phyloP scores from a whole-genome alignment of 2,329 filamentous ascomycete genomes.

The Fusarium acutatum region DNA sequence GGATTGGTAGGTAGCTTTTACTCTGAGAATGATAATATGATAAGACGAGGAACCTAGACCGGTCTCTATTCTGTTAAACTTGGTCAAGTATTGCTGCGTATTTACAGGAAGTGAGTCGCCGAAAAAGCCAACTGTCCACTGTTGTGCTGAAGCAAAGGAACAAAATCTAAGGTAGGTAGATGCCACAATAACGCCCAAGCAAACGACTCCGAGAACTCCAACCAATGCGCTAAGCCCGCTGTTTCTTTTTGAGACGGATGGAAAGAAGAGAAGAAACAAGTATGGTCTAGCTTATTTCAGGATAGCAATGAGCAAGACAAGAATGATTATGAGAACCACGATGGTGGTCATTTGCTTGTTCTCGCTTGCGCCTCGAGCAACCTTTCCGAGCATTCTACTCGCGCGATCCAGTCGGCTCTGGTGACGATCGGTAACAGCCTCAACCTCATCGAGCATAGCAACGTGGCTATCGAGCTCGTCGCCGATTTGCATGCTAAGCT shows the following conservation, averaged over 20 bases:
- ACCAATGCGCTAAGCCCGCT: slow-evolving; percentile 31
- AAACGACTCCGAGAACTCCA: slow-evolving; percentile 32
- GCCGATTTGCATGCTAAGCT: slow-evolving; percentile 94
- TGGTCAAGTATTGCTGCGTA: neutral
- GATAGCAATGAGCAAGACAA: slow-evolving; percentile 84
- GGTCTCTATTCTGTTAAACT: neutral
- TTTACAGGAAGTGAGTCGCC: slow-evolving; percentile 4
- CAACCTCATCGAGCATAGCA: slow-evolving; percentile 87
- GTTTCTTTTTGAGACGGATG: neutral
- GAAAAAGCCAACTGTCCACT: neutral
- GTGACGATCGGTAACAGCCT: slow-evolving; percentile 83
- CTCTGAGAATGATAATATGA: slow-evolving; percentile 20
- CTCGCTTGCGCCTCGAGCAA: slow-evolving; percentile 79
- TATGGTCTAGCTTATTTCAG: slow-evolving; percentile 73
- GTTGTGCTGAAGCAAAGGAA: neutral
- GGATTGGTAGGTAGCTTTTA: slow-evolving; percentile 5
- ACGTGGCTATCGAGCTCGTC: slow-evolving; percentile 95
- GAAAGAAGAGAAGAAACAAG: neutral
- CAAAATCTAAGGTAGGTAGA: neutral
- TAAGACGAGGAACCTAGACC: neutral
- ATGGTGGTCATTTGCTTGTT: slow-evolving; percentile 89
- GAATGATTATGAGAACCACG: slow-evolving; percentile 80
- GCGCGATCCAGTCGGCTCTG: slow-evolving; percentile 79
- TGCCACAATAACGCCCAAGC: slow-evolving; percentile 3
- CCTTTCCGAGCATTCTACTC: slow-evolving; percentile 72